Conservation (phyloP, 1,139 yeast genomes). For the Blastobotrys malaysiensis region DNA sequence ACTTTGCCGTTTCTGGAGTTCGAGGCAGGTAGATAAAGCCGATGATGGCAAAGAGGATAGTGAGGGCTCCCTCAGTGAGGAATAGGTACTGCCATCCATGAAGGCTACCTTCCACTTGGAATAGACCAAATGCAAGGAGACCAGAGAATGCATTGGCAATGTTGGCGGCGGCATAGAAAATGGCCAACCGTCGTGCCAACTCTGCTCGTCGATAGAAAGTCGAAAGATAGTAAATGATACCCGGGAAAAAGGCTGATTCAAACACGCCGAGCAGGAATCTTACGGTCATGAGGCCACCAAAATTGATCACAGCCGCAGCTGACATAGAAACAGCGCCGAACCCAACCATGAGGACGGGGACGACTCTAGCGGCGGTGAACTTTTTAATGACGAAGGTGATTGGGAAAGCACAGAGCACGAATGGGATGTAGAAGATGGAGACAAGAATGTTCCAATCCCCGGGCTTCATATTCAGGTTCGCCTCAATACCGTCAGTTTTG, state of each 20-base stretch:
- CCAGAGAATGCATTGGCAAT: constrained; percentile 35
- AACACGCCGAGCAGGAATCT: constrained; percentile 31
- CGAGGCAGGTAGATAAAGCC: constrained; percentile 48
- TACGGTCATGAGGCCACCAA: constrained; percentile 23
- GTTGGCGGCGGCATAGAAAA: constrained; percentile 46
- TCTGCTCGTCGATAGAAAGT: constrained; percentile 32
- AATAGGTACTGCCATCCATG: constrained; percentile 38
- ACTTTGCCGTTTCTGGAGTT: constrained; percentile 48
- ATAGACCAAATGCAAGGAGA: constrained; percentile 25
- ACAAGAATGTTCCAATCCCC: constrained; percentile 51
- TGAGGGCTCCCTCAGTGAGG: constrained; percentile 35
- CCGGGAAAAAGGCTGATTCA: constrained; percentile 29
- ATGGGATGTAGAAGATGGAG: constrained; percentile 56
- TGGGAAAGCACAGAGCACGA: constrained; percentile 57
- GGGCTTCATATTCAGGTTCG: constrained; percentile 47
- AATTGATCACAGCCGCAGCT: constrained; percentile 46
- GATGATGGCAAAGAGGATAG: constrained; percentile 29
- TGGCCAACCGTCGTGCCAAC: constrained; percentile 48
- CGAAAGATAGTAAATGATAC: constrained; percentile 31
- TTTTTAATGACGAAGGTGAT: constrained; percentile 43
- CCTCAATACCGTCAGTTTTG: constrained; percentile 51
- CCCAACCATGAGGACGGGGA: constrained; percentile 42
- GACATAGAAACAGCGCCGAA: constrained; percentile 59
- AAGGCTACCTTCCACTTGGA: constrained; percentile 32
- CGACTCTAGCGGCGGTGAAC: constrained; percentile 49